These are phyloP conservation scores for Leccinum incarnatum DNA, from an alignment of 768 basidiomycete genomes.

Conservation along the genomic window DNA sequence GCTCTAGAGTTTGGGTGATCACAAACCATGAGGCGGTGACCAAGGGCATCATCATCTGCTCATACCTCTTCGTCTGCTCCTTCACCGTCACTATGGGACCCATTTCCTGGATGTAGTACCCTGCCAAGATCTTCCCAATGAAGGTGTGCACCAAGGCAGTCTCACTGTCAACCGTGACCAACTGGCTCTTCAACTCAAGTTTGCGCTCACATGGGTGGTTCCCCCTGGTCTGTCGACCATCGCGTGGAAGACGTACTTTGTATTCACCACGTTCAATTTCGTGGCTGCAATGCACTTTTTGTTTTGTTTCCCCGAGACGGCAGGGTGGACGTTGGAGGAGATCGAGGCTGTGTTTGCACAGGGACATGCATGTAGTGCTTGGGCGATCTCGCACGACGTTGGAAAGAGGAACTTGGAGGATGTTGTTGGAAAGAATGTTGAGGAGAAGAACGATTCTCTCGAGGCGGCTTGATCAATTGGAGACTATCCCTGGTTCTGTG, in stretches of 20 bases:
- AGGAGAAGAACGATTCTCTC: conserved; percentile 8
- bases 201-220: conserved; percentile 71
- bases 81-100: conserved; percentile 79
- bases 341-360: conserved; percentile 74
- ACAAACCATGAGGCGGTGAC: conserved; percentile 51
- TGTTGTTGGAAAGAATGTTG: conserved; percentile 26
- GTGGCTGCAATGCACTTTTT: conserved; percentile 67
- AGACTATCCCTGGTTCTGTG: neutral
- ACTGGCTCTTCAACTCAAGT: conserved; percentile 75
- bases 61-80: conserved; percentile 73
- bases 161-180: conserved; percentile 40
- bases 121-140: conserved; percentile 68
- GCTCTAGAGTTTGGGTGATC: conserved; percentile 58
- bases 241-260: conserved; percentile 75
- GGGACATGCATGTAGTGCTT: conserved; percentile 68
- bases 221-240: conserved; percentile 67
- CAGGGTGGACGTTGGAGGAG: conserved; percentile 71
- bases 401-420: conserved; percentile 61
- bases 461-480: conserved; percentile 2
- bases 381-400: conserved; percentile 60
- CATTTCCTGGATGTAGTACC: conserved; percentile 65
- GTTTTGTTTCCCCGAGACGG: conserved; percentile 82
- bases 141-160: conserved; percentile 65
- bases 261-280: conserved; percentile 76
- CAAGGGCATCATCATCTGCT: conserved; percentile 72